These are phyloP conservation scores for Meyerozyma athensensis DNA, from an alignment of 1,139 yeast species.

Conservation along the genomic window DNA sequence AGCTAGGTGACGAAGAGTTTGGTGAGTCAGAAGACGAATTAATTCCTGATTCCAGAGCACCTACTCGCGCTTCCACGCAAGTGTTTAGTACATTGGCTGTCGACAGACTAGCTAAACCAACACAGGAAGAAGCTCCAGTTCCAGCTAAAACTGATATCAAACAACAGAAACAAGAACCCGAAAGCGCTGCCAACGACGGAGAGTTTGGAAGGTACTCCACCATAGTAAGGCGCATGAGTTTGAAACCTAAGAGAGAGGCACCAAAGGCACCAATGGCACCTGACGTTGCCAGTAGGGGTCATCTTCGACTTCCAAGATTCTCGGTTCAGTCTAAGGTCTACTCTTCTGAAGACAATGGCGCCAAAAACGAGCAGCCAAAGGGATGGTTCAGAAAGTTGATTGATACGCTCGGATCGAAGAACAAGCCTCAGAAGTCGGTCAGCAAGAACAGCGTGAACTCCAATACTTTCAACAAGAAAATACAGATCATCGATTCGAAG, in stretches of 20 bases:
- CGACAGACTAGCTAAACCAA: neutral
- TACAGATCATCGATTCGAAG: slow-evolving; percentile 31
- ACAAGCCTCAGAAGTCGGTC: slow-evolving; percentile 5
- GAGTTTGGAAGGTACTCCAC: slow-evolving; percentile 1
- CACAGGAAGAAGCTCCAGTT: neutral
- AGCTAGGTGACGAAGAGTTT: slow-evolving; percentile 4
- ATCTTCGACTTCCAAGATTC: slow-evolving; percentile 24
- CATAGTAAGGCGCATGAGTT: slow-evolving; percentile 26
- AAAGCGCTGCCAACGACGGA: neutral
- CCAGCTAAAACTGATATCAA: too few relatives aligned
- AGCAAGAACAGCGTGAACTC: slow-evolving; percentile 7
- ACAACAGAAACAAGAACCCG: too few relatives aligned
- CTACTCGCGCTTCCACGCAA: slow-evolving; percentile 23
- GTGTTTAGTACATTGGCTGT: slow-evolving; percentile 23
- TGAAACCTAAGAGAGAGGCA: slow-evolving; percentile 43
- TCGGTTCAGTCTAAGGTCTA: slow-evolving; percentile 14
- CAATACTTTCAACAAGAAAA: slow-evolving; percentile 16
- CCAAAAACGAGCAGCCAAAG: slow-evolving; percentile 9
- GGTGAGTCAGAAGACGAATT: slow-evolving; percentile 7
- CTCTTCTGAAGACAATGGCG: slow-evolving; percentile 6
- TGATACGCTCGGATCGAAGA: slow-evolving; percentile 11
- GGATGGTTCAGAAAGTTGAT: slow-evolving; percentile 40
- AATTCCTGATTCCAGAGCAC: slow-evolving; percentile 5
- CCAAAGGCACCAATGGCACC: slow-evolving; percentile 34
- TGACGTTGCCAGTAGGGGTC: slow-evolving; percentile 12